A percentile compares a stretch with the other conserved stretches of the same genome.
Conservation (phyloP, 164 flowering plant genomes). For the Sextonia rubra region DNA sequence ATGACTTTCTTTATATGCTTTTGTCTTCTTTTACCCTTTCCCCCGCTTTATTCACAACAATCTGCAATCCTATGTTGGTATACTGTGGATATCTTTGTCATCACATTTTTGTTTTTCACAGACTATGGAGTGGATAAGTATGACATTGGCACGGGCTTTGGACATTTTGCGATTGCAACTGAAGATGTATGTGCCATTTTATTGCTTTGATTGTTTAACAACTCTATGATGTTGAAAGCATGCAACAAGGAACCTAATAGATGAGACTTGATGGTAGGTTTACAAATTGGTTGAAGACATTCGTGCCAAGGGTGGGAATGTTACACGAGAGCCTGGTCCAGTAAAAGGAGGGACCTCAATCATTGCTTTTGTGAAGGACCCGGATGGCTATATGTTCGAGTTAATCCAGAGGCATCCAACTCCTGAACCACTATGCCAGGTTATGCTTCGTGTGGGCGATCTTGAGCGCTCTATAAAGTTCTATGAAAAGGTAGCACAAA, state of each 20-base stretch:
- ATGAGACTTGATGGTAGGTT: constrained; percentile 35
- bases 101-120: constrained; percentile 18
- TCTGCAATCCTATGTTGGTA: too few species aligned
- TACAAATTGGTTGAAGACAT: constrained; percentile 74
- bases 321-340: constrained; percentile 92
- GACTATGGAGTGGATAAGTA: constrained; percentile 90
- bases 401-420: constrained; percentile 78
- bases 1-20: neutral
- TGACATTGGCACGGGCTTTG: constrained; percentile 94
- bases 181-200: constrained; percentile 58
- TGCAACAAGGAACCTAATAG: neutral
- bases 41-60: too few species aligned
- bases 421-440: constrained; percentile 95
- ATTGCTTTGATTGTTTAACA: neutral
- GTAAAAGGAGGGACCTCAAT: constrained; percentile 75
- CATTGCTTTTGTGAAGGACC: constrained; percentile 93
- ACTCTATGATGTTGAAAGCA: too few species aligned
- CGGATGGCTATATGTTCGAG: constrained; percentile 93
- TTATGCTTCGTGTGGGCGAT: constrained; percentile 97
- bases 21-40: neutral
- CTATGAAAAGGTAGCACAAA: constrained; percentile 71
- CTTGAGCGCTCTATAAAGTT: constrained; percentile 83
- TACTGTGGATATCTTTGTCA: too few species aligned
- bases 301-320: constrained; percentile 74
- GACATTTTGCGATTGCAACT: constrained; percentile 93